Conservation (phyloP, 2,329 filamentous ascomycete genomes). For the Acephala macrosclerotiorum region DNA sequence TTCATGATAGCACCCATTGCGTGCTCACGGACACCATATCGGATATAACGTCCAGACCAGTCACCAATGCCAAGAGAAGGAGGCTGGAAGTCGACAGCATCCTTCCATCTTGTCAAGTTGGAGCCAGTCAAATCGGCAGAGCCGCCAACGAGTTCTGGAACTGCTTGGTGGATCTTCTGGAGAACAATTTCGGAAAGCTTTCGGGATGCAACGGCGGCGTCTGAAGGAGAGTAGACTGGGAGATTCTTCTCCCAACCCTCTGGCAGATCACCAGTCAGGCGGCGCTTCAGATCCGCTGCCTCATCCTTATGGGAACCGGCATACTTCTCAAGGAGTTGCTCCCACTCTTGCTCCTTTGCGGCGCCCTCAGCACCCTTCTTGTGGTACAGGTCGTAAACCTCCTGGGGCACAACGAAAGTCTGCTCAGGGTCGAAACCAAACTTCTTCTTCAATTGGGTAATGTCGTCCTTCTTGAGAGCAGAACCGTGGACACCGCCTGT, state of each 20-base stretch:
- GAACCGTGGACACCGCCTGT: constrained; percentile 97
- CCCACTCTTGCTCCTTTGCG: constrained; percentile 93
- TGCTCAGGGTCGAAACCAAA: constrained; percentile 97
- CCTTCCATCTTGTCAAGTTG: constrained; percentile 99
- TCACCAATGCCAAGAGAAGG: constrained; percentile 85
- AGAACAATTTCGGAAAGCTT: constrained; percentile 97
- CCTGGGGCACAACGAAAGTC: constrained; percentile 90
- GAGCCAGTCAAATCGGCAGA: constrained; percentile 98
- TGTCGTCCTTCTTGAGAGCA: constrained; percentile 93
- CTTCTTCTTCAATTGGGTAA: constrained; percentile 90
- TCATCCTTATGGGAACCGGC: constrained; percentile 77
- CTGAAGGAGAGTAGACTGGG: constrained; percentile 86
- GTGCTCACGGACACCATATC: constrained; percentile 92
- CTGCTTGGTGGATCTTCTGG: constrained; percentile 79
- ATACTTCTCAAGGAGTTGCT: constrained; percentile 91
- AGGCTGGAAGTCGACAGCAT: constrained; percentile 96
- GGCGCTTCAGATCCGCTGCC: constrained; percentile 81
- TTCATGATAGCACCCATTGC: constrained; percentile 94
- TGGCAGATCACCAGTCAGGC: constrained; percentile 83
- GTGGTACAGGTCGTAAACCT: constrained; percentile 91
- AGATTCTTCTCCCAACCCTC: constrained; percentile 96
- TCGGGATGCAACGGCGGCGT: constrained; percentile 86
- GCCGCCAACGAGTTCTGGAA: constrained; percentile 94
- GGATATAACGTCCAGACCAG: constrained; percentile 90
- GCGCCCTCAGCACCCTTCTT: constrained; percentile 87